Percentiles rank a stretch among this genome's conserved stretches.
phyloP scores from a whole-genome alignment of 73 alveolate genomes.

The Effrenium voratum region DNA sequence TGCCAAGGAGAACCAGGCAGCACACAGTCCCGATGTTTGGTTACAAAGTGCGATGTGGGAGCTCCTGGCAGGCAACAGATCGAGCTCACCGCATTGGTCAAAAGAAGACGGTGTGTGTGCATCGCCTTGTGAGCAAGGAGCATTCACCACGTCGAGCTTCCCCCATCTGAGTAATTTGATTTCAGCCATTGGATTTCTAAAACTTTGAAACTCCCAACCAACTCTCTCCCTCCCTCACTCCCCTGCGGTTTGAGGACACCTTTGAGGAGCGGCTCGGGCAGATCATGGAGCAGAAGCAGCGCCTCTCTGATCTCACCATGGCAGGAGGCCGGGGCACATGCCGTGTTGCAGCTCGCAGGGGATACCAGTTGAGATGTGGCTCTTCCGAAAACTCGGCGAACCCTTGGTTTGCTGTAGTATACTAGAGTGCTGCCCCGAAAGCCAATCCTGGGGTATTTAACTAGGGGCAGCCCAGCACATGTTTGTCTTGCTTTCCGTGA shows the following conservation, averaged over 20 bases:
- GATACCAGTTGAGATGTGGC: background rate
- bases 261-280: slow-evolving; percentile 5
- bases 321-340: background rate
- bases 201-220: no score
- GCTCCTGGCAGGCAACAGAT: slow-evolving; percentile 26
- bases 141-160: background rate
- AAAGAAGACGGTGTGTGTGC: slow-evolving; percentile 22
- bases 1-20: slow-evolving; percentile 16
- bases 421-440: background rate
- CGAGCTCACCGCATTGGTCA: slow-evolving; percentile 63
- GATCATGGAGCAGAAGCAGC: slow-evolving; percentile 32
- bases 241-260: background rate
- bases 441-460: background rate
- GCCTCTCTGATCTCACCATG: background rate
- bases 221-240: background rate
- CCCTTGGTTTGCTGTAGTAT: background rate
- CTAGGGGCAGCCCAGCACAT: background rate
- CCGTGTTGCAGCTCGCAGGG: no score
- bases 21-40: background rate
- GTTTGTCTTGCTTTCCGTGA: background rate
- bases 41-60: background rate
- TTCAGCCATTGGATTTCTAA: background rate
- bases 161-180: background rate
- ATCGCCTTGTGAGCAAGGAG: background rate
- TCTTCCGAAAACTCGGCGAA: background rate